Evolutionary conservation across 225 moss, liverwort and hornwort genomes (phyloP).

Genomic region (Thuidium tamariscinum): DNA sequence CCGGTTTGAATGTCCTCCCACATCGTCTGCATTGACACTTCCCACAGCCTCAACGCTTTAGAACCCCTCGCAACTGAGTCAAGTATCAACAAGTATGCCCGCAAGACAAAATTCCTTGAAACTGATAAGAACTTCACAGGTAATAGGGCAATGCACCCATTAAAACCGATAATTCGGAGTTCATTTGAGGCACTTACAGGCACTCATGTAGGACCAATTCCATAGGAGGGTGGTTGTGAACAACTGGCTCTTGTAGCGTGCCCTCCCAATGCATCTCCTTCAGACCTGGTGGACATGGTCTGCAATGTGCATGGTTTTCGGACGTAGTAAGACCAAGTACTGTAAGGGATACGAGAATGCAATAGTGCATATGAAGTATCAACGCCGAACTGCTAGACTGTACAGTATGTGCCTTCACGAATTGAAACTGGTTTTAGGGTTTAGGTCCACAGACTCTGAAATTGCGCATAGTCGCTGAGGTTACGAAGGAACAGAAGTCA

Average conservation of each 20-base stretch:
- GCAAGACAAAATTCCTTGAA: neutral
- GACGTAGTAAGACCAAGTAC: neutral
- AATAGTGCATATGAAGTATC: neutral
- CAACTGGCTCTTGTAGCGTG: conserved; percentile 7
- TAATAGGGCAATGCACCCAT: neutral
- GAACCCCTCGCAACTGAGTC: neutral
- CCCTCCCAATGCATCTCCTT: conserved; percentile 22
- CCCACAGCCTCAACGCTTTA: neutral
- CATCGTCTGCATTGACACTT: conserved; percentile 27
- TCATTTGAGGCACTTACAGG: conserved; percentile 13
- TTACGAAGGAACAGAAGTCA: neutral
- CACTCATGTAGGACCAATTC: conserved; percentile 32
- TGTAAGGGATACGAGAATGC: neutral
- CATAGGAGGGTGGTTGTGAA: conserved; percentile 7
- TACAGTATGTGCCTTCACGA: too few species aligned
- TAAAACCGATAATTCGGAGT: neutral
- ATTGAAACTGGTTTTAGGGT: neutral
- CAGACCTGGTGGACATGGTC: conserved; percentile 10
- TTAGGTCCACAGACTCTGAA: neutral
- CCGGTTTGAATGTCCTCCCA: conserved; percentile 41
- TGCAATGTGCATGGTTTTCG: neutral
- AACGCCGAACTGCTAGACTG: neutral
- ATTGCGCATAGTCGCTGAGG: neutral
- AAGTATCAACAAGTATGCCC: neutral
- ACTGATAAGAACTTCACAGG: neutral